A percentile compares a stretch with the other conserved stretches of the same genome.
Conservation (phyloP, 2,329 filamentous ascomycete species). For the Aspergillus ochraceus region DNA sequence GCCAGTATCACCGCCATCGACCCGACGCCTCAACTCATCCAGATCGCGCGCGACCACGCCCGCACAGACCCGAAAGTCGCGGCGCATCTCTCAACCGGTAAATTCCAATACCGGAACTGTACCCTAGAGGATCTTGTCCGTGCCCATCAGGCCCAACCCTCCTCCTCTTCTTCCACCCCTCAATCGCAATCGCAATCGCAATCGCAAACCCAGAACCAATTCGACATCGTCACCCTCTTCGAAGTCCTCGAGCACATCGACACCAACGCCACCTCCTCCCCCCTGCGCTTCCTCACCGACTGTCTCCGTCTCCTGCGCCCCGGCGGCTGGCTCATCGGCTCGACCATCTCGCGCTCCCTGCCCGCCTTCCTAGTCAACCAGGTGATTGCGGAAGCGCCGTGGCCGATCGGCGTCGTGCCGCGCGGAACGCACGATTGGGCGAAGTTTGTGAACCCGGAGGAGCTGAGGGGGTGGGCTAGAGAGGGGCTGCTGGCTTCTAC, state of each 20-base stretch:
- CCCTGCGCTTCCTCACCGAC: conserved; percentile 64
- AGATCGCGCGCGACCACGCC: conserved; percentile 73
- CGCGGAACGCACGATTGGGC: conserved; percentile 93
- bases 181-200: neutral
- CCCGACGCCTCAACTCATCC: conserved; percentile 44
- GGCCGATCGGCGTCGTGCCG: conserved; percentile 71
- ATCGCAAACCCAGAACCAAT: conserved; percentile 46
- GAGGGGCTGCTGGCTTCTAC: conserved; percentile 51
- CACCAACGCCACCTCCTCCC: conserved; percentile 74
- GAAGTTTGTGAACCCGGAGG: conserved; percentile 88
- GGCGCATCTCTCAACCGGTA: conserved; percentile 50
- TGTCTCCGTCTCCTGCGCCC: conserved; percentile 69
- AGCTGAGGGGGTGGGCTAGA: conserved; percentile 52
- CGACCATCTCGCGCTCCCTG: conserved; percentile 88
- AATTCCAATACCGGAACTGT: conserved; percentile 70
- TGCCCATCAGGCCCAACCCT: neutral
- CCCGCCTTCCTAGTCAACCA: conserved; percentile 91
- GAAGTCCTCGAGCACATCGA: conserved; percentile 95
- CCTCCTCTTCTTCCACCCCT: too few species aligned
- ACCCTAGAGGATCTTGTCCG: conserved; percentile 65
- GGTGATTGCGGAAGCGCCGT: conserved; percentile 81
- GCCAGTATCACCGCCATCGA: conserved; percentile 48
- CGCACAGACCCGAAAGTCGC: conserved; percentile 69
- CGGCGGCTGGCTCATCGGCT: conserved; percentile 89
- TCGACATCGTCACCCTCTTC: conserved; percentile 83